Conservation (phyloP, 2,329 filamentous ascomycete genomes). For the Cladosporium sp. region DNA sequence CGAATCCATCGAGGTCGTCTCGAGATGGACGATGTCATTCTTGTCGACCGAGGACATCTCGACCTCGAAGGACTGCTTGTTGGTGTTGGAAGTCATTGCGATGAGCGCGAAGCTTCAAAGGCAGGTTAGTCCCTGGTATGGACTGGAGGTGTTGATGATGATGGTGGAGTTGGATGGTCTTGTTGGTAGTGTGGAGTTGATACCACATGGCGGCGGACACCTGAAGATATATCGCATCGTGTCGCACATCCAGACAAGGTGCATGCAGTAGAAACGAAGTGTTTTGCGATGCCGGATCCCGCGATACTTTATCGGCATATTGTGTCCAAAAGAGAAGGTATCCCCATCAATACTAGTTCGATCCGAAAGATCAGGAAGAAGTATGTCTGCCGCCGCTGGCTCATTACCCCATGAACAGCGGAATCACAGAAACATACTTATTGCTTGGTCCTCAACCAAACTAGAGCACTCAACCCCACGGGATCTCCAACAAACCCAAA, state of each 20-base stretch:
- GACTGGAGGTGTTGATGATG: neutral
- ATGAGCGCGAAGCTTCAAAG: slow-evolving; percentile 10
- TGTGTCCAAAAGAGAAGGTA: neutral
- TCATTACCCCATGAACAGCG: no score
- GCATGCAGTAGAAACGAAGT: no score
- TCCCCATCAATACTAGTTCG: slow-evolving; percentile 2
- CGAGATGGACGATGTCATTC: slow-evolving; percentile 13
- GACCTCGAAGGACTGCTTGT: slow-evolving; percentile 10
- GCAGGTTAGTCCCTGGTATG: neutral
- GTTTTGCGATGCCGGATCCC: no score
- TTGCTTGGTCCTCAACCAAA: no score
- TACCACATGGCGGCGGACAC: slow-evolving; percentile 10
- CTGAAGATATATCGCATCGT: slow-evolving; percentile 9
- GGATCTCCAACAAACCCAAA: no score
- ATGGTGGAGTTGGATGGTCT: neutral
- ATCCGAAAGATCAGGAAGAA: no score
- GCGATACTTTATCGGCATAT: slow-evolving; percentile 4
- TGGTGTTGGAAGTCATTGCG: slow-evolving; percentile 14
- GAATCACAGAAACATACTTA: no score
- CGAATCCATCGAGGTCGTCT: slow-evolving; percentile 9
- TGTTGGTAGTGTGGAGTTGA: slow-evolving; percentile 6
- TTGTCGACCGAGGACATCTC: slow-evolving; percentile 17
- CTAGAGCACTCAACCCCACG: slow-evolving; percentile 1
- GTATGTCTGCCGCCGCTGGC: no score
- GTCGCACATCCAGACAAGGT: no score